Base-by-base conservation (phyloP, 345 rosid species). In the Nephelium lappaceum region DNA sequence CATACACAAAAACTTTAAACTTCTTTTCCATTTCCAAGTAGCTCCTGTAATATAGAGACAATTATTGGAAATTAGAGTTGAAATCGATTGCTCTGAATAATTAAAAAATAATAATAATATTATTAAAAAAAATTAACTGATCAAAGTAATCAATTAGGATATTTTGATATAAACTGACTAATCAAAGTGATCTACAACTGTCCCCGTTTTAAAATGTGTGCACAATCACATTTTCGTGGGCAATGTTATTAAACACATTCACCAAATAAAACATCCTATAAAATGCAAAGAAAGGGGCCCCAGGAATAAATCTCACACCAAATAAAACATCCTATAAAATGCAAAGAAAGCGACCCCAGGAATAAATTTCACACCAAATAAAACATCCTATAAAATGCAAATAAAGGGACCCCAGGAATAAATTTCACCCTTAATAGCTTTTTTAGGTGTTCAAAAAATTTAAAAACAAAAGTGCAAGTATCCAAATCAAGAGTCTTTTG, bases 11-110 rank as follows among this genome's bases (percentile, higher is more conserved):
- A 12, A 95, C 85, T 87, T 92, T 93, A 58, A 95, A 95, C 61
- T 83, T 84, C 61, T 86, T 90, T 74, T 95, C 98, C 98, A 95
- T 95, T 81, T 93, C 98, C 86, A 89, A 71, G 85, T 95, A 95
- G 77, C 98, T 95, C 93, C 98, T 93, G 75, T 4, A 78, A 65
- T 45, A 43, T 39, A 45, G 10, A 45, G 1, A 45, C 51, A 45
- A 5, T 45, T 11, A 45, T 8, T 45, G 51, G 8, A 31, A 31
- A 31, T 31, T 31, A 31, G 36, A 31, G 36, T 31, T 2, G 36
- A 31, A 31, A 31, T 31, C 36, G 0, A 31, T 31, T 31, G 36
- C 36, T 31, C 36, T 31, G 3, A 31, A 31, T 31, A 31, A 31
- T 31, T 2, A 31, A 31, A 31, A 31, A 31, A 27, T 27, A 31